Evolutionary conservation across 305 asterid species (phyloP).

Genomic region (Galium porrigens): DNA sequence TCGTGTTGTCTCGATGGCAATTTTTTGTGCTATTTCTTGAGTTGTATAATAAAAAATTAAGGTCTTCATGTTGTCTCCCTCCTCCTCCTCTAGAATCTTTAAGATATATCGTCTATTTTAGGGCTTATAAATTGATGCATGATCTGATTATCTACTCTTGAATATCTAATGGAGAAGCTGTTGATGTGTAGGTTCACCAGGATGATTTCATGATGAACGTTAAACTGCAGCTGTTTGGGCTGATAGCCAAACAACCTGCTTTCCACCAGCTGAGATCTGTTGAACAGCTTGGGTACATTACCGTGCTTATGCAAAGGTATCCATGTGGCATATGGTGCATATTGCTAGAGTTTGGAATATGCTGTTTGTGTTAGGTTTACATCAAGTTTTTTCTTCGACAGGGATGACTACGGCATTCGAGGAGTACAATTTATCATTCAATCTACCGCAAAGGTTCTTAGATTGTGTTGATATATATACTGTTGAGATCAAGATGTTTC

Average conservation of each 20-base stretch:
- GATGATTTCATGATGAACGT: constrained; percentile 77
- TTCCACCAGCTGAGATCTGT: constrained; percentile 97
- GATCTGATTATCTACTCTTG: not conserved
- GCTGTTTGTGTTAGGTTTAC: not conserved
- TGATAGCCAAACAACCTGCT: constrained; percentile 83
- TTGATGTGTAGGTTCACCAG: constrained; percentile 56
- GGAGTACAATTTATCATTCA: constrained; percentile 84
- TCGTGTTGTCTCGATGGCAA: not conserved
- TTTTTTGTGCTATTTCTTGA: not conserved
- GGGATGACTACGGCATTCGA: constrained; percentile 81
- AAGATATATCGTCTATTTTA: not conserved
- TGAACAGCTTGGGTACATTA: constrained; percentile 94
- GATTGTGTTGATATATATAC: not conserved
- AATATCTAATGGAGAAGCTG: constrained; percentile 7
- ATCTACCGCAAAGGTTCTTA: constrained; percentile 61
- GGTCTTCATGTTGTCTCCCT: not conserved
- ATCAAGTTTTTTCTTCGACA: constrained; percentile 13
- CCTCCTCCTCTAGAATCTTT: not conserved
- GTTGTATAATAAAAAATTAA: too few relatives aligned
- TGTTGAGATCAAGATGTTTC: not conserved
- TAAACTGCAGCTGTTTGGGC: constrained; percentile 68
- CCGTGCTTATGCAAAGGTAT: constrained; percentile 68
- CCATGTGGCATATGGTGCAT: constrained; percentile 3
- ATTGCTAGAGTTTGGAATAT: not conserved
- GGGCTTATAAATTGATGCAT: not conserved